phyloP scores from a whole-genome alignment of 306 rosid genomes.

The Rosa rugosa region DNA sequence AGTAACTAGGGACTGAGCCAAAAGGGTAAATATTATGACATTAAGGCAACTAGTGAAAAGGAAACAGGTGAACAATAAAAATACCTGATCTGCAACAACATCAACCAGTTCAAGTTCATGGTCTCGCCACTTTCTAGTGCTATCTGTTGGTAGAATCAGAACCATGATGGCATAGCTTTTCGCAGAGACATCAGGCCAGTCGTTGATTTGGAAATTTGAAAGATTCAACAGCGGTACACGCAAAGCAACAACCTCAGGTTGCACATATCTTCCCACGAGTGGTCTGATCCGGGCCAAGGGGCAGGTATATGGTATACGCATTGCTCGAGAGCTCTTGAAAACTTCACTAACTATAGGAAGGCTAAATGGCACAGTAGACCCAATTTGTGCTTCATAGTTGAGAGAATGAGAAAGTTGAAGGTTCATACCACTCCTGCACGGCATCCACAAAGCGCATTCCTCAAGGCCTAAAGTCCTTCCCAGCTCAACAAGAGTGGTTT shows the following conservation, averaged over 20 bases:
- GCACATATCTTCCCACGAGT: constrained; percentile 63
- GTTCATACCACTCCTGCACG: constrained; percentile 64
- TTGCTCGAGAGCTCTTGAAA: constrained; percentile 68
- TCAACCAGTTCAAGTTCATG: constrained; percentile 88
- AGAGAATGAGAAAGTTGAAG: constrained; percentile 80
- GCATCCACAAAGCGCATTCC: constrained; percentile 98
- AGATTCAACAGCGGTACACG: constrained; percentile 82
- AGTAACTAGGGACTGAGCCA: neutral
- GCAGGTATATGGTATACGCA: constrained; percentile 61
- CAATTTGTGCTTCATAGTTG: constrained; percentile 64
- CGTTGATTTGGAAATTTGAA: constrained; percentile 79
- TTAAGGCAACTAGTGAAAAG: constrained; percentile 1
- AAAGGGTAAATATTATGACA: neutral
- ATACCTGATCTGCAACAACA: constrained; percentile 95
- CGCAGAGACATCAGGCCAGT: constrained; percentile 77
- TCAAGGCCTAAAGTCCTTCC: constrained; percentile 80
- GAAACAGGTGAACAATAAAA: constrained; percentile 20
- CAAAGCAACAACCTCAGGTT: constrained; percentile 87
- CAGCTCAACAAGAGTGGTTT: constrained; percentile 91
- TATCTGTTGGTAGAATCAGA: constrained; percentile 79
- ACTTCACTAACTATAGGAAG: constrained; percentile 72
- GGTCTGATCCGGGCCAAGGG: constrained; percentile 77
- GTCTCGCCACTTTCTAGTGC: constrained; percentile 87
- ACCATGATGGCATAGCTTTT: constrained; percentile 90
- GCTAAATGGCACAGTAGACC: constrained; percentile 62